A percentile compares a stretch with the other conserved stretches of the same genome.
These are phyloP conservation scores for Schrenkiella parvula DNA, from an alignment of 345 rosid genomes.

Conservation along the genomic window DNA sequence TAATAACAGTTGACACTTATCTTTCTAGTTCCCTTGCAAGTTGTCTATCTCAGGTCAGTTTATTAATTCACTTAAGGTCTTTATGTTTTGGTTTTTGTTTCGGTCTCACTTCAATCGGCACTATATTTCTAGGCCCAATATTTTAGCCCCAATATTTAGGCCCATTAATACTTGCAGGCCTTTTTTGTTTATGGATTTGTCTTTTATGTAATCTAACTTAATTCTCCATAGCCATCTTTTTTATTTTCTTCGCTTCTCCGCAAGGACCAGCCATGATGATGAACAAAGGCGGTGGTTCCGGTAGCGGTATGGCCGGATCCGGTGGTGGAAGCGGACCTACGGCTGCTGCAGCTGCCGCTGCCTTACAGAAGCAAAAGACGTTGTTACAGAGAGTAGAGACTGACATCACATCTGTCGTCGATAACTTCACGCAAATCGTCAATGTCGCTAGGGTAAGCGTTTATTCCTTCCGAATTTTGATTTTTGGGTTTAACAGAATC, in stretches of 20 bases:
- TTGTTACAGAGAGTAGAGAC: conserved; percentile 79
- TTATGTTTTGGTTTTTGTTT: not conserved
- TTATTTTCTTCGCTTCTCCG: not conserved
- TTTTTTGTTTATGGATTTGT: not conserved
- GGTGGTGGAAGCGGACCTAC: conserved; percentile 68
- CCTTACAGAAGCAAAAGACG: conserved; percentile 84
- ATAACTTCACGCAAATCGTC: conserved; percentile 82
- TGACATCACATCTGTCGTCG: conserved; percentile 73
- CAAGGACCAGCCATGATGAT: conserved; percentile 22
- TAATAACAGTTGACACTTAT: not conserved
- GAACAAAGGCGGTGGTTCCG: conserved; percentile 64
- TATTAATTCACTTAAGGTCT: not conserved
- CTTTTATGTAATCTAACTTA: not conserved
- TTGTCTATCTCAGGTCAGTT: not conserved
- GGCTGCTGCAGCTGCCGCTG: conserved; percentile 72
- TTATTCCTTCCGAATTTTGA: not conserved
- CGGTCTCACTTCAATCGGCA: not conserved
- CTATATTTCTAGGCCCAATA: not conserved
- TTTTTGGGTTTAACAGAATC: not conserved
- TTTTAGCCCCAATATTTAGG: not conserved
- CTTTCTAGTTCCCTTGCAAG: not conserved
- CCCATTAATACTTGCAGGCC: not conserved
- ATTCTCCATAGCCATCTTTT: not conserved
- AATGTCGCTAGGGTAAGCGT: conserved; percentile 61
- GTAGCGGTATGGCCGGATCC: conserved; percentile 37